Base-by-base conservation (phyloP, 371 early-diverging fungal genomes). In the Mucor sp. region DNA sequence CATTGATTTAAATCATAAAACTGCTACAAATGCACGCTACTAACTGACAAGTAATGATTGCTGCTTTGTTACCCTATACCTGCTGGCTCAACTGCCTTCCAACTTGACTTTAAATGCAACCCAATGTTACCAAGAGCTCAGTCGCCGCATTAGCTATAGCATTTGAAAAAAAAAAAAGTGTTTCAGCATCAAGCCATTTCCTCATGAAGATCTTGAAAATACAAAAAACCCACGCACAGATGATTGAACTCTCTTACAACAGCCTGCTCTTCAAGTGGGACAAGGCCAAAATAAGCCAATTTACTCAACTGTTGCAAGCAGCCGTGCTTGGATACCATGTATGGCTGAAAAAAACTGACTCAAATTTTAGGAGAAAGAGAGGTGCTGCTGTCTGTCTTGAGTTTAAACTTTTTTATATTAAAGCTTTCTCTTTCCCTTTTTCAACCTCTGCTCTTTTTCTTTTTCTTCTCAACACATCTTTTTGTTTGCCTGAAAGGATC, bases 261-360 rank as follows among this genome's bases (percentile, higher is more conserved):
- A n/a, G 48, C 23, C 6, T 12, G 9, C 23, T 17, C 14, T 50
- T 47, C 47, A 50, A 23, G 50, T 50, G 23, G n/a, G 50, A 50
- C 50, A 25, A 50, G 25, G 43, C 43, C 43, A 43, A 43, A 43
- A 43, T 15, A n/a, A 43, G 44, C 44, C 28, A 53, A 28, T 53
- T 53, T 53, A 27, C 23, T 53, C 23, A 27, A 53, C 4, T 28
- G 33, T 6, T 57, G 57, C 25, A 21, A 21, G 11, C 17, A 28
- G 33, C 57, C 58, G 58, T 58, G 58, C 23, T 58, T 50, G 23
- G 12, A 50, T 50, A 50, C 50, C 50, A 23, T 23, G 50, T 19
- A 48, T 50, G 53, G 62, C 23, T 30, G 47, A 33, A 62, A 62
- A 62, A 41, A 48, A 48, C 62, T 30, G 53, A 62, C 44, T 61